phyloP scores from a whole-genome alignment of 1,284 basidiomycete genomes.

The Malassezia arunalokei region DNA sequence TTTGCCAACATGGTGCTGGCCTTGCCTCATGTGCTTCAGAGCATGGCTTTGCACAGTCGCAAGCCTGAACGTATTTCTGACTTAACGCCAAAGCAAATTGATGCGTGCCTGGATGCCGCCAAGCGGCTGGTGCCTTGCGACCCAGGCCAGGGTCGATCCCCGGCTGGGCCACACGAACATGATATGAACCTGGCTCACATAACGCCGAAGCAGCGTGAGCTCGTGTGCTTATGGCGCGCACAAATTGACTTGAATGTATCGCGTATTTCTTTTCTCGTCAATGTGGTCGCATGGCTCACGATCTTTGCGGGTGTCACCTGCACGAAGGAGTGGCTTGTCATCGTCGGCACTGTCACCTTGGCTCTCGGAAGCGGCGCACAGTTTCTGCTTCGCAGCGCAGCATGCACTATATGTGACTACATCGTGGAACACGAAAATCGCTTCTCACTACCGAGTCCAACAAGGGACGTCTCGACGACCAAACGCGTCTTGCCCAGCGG shows the following conservation, averaged over 20 bases:
- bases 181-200: neutral
- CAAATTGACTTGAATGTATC: conserved; percentile 9
- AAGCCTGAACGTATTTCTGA: neutral
- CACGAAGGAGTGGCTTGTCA: neutral
- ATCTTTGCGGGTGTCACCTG: conserved; percentile 1
- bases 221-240: conserved; percentile 13
- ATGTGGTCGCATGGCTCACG: conserved; percentile 4
- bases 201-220: neutral
- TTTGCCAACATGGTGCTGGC: neutral
- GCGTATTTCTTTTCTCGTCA: neutral
- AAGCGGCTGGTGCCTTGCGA: neutral
- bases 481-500: neutral
- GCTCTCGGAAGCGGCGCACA: conserved; percentile 4
- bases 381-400: conserved; percentile 13
- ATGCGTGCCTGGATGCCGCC: neutral
- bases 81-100: conserved; percentile 1
- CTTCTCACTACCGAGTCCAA: neutral
- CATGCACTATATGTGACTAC: conserved; percentile 7
- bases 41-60: neutral
- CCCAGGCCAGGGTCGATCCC: no score
- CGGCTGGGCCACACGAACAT: neutral
- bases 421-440: neutral
- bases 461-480: neutral
- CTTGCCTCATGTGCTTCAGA: neutral
- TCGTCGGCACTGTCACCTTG: conserved; percentile 4